Evolutionary conservation across 2,329 filamentous ascomycete genomes (phyloP), one percentile per base, ranked within the genome.

Genomic region (Keithomyces neogunnii): DNA sequence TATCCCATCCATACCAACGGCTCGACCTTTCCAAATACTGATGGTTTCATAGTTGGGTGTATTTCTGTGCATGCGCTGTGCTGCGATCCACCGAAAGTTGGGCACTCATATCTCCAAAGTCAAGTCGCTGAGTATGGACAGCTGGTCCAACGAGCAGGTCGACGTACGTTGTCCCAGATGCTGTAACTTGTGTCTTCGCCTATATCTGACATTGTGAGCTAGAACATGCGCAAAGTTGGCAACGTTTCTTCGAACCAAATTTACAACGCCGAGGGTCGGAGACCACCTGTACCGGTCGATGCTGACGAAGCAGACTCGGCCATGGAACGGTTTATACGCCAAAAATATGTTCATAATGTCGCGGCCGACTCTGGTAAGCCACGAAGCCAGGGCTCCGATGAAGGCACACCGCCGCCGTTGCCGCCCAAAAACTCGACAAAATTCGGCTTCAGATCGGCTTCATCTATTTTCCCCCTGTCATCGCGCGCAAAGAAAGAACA

Each of bases 51-150:
- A 96, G 88, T 75, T 99, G 71, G 93, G 93, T 54, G 83, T 97
- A 57, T 99, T 99, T 67, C 77, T 99, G 48, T 99, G 93, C 73
- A 95, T 99, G 88, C 89, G 93, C 66, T 99, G 93, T 76, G 93
- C 91, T 50, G 82, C 90, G 50, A 81, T 97, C 63, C 93, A 99
- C 74, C 88, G 93, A 64, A 97, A 97, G 72, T 77, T 99, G 63
- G 93, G 93, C 55, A 97, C 93, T 40, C 93, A 99, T 69, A 89
- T 99, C 56, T 96, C 91, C 59, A 99, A 99, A 69, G 90, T 99
- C 74, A 99, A 99, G 71, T 97, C 91, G 38, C 71, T 99, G 72
- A 97, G 88, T 69, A 97, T 99, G 91, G 93, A 99, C 71, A 93
- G 86, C 59, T 99, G 93, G 93, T 84, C 88, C 47, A 85, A 86